Evolutionary conservation across 352 stramenopile species (phyloP), one percentile per base, ranked within the genome.

Genomic region (Nothophytophthora sp.): DNA sequence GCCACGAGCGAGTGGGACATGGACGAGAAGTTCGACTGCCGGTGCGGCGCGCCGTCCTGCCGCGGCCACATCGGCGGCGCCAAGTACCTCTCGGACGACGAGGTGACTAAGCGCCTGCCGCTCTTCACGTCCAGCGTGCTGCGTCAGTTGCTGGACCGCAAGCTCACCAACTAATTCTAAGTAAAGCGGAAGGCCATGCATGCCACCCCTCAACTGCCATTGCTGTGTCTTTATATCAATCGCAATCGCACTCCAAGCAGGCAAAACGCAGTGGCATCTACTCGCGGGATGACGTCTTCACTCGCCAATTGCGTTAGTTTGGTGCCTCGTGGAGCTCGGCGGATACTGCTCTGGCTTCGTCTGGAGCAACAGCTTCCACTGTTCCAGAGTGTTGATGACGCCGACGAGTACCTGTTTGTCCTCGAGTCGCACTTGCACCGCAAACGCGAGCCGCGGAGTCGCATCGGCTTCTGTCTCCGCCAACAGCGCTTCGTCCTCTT

Each of bases 1-100:
- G 77, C 78, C 45, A 94, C 85, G 48, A 96, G 81, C 50, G 87
- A 96, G 55, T 96, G 87, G 87, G 85, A 96, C 66, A 96, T 96
- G 87, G 83, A 96, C 51, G 83, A 93, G 53, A 94, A 95, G 54
- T 96, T 96, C 23, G 67, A 84, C 45, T 96, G 87, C 60, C 73
- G 73, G 30, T 96, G 87, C 50, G 81, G 85, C 37, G 69, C 78
- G 20, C 36, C 57, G 3, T 74, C 67, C 10, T 92, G 82, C 50
- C 72, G 70, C 24, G 76, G 79, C 18, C 67, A 92, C 63, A 84
- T 95, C 28, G 68, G 74, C 12, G 87, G 87, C 4, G 87, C 87
- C 49, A 95, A 94, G 67, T 83, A 92, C 62, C 66, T 96, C 10
- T 62, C 33, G n/a, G 66, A 90, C 40, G 36, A 54, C 7, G 56